Evolutionary conservation across 805 yeast genomes (phyloP), one percentile per base, ranked within the genome.

Genomic region (Candida ponderosae): DNA sequence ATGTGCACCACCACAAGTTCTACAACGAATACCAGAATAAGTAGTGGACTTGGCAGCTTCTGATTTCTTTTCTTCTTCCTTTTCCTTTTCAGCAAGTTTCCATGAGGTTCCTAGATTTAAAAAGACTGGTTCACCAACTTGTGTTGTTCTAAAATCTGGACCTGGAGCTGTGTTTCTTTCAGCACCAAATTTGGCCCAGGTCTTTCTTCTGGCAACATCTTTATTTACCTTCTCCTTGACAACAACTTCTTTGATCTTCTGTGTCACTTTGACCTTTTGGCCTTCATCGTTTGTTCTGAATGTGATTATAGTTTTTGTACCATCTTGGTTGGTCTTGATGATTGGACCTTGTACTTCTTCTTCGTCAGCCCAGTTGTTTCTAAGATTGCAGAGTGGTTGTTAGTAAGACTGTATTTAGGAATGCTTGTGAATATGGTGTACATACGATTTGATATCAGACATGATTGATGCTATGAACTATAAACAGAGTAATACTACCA

Each of bases 1-100:
- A 72, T 93, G 99, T 49, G 78, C 82, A 57, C 96, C 96, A 43
- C 83, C 84, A 81, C 99, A 93, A 38, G 74, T 67, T 75, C 97
- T 85, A 76, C 98, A 93, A 51, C 63, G 66, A 46, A 78, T 62
- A 44, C 74, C 59, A 50, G 66, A 69, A 46, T 66, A 65, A 58
- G 62, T 62, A 46, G 59, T 63, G 56, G 62, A 65, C 68, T 57
- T 70, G 58, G 65, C 63, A 53, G 61, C 64, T 55, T 61, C 70
- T 37, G 62, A 59, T 36, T 64, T 67, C 51, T 71, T 71, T 51
- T 65, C 64, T 42, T 66, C 68, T 59, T 79, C 82, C 57, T 76
- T 82, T 56, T 78, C 79, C 64, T 80, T 79, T 56, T 79, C 89
- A 46, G 74, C 69, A 56, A 80, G 83, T 57, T 80, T 82, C 88